Evolutionary conservation across 2,329 filamentous ascomycete genomes (phyloP).

Genomic region (Bipolaris cookei): DNA sequence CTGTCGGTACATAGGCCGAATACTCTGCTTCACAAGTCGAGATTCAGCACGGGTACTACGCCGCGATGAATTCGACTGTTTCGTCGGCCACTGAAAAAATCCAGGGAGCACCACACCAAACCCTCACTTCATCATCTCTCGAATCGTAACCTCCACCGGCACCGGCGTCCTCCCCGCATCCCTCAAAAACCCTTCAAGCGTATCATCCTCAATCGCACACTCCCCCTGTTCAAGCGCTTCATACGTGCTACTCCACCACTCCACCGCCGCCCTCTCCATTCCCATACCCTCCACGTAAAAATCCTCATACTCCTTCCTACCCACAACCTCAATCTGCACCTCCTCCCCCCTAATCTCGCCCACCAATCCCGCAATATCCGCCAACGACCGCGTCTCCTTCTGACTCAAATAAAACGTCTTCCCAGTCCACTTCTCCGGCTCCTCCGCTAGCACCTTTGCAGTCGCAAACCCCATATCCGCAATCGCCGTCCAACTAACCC

Average conservation of each 20-base stretch:
- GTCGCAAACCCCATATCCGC: conserved; percentile 53
- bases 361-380: conserved; percentile 42
- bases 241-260: conserved; percentile 57
- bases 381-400: conserved; percentile 33
- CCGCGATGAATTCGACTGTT: background rate
- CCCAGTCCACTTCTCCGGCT: conserved; percentile 40
- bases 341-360: conserved; percentile 34
- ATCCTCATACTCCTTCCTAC: conserved; percentile 50
- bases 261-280: conserved; percentile 47
- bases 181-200: conserved; percentile 49
- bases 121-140: conserved; percentile 47
- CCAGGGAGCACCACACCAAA: background rate
- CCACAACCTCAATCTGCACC: conserved; percentile 47
- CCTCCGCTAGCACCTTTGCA: conserved; percentile 48
- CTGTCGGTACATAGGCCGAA: background rate
- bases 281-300: conserved; percentile 49
- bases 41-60: background rate
- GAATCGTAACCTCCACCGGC: conserved; percentile 49
- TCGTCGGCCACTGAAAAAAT: background rate
- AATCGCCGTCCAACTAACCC: conserved; percentile 54
- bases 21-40: background rate
- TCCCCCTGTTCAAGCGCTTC: conserved; percentile 53
- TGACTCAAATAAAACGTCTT: conserved; percentile 51
- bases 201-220: conserved; percentile 52
- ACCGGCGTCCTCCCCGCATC: conserved; percentile 46